These are phyloP conservation scores for Camellia lanceoleosa DNA, from an alignment of 148 eudicot genomes.

Conservation along the genomic window DNA sequence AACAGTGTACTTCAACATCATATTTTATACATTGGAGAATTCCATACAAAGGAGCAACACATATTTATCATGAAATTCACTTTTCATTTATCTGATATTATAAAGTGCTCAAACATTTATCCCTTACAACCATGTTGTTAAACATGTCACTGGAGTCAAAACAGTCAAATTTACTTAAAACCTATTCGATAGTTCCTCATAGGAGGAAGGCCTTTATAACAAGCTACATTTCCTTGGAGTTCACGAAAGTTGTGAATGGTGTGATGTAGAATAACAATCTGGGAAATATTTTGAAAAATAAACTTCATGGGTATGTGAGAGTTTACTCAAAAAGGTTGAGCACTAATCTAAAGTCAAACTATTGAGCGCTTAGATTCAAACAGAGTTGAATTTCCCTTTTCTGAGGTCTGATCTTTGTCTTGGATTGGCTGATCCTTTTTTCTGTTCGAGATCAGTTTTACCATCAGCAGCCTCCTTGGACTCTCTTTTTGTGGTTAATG, in stretches of 20 bases:
- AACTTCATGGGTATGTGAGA: not conserved
- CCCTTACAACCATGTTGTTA: not conserved
- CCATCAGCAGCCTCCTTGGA: constrained; percentile 20
- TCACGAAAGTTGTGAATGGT: not conserved
- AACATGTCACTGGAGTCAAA: not conserved
- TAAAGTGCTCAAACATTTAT: not conserved
- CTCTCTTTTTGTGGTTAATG: constrained; percentile 10
- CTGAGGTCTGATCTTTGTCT: constrained; percentile 8
- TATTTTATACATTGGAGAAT: not conserved
- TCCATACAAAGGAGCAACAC: not conserved
- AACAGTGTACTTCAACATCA: too few species aligned
- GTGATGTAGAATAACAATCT: not conserved
- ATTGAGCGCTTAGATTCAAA: not conserved
- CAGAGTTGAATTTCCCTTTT: constrained; percentile 4
- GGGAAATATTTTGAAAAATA: not conserved
- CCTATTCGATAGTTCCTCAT: not conserved
- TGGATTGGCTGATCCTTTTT: constrained; percentile 16
- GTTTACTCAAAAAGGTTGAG: constrained; percentile 2
- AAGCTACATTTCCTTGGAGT: not conserved
- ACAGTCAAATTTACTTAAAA: not conserved
- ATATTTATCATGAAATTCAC: not conserved
- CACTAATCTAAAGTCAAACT: not conserved
- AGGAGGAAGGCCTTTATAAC: not conserved
- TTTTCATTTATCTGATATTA: not conserved
- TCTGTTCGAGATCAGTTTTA: constrained; percentile 9